Base-by-base conservation (phyloP, 2,329 filamentous ascomycete species). In the Sporothrix dimorphospora region DNA sequence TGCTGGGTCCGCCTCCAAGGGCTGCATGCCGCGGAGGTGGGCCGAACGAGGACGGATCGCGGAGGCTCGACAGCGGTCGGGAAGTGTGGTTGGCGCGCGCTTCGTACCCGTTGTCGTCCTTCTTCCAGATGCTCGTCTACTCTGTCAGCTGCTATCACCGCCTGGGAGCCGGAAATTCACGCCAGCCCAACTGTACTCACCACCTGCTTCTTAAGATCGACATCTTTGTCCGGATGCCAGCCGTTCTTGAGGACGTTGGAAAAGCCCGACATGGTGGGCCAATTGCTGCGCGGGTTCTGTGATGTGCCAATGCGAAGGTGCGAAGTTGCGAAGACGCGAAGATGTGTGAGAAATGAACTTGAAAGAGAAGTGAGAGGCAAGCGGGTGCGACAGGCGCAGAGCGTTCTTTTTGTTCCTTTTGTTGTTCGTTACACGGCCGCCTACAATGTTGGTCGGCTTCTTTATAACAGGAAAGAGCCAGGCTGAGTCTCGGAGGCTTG, bases 41-140 rank as follows among this genome's bases (percentile, higher is more conserved):
- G 1, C 88, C 93, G 79, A 97, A 97, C 19, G 89, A 87, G 0
- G 88, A 80, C 0, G 93, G 94, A 78, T 97, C 94, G 79, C 89
- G 90, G 40, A 97, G 85, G 3, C 88, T 85, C 9, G 89, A 85
- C 57, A 97, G 82, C 1, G 94, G 94, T 19, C 85, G 84, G 42
- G 87, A 81, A 59, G 82, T 80, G 75, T 85, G 83, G 27, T 19
- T 70, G 71, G 80, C 76, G 27, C 76, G 73, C 14, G 75, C 74
- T 19, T 79, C 76, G 38, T 76, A 72, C 1, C 78, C 75, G 14
- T 78, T 77, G 19, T 78, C 77, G 38, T 79, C 77, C 42, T 82
- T 81, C 69, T 80, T 81, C 72, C 73, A 72, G 30, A 73, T 24
- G 53, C 74, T 65, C 4, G 72, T 74, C 75, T 76, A 5, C 2